phyloP scores from a whole-genome alignment of 2,329 filamentous ascomycete genomes.

The Penicillium sumatraense region DNA sequence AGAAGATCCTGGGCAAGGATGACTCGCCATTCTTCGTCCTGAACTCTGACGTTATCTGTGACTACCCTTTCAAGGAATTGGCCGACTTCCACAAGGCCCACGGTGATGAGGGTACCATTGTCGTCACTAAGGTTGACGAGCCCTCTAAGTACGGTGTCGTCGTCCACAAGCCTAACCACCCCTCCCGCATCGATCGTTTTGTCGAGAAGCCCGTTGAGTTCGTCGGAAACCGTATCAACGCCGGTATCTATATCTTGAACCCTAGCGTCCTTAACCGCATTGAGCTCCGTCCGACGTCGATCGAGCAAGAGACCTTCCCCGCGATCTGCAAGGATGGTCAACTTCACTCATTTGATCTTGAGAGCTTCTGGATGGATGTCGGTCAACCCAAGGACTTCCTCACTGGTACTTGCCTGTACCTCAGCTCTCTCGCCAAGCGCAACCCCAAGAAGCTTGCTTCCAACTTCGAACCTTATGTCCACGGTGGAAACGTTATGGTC shows the following conservation, averaged over 20 bases:
- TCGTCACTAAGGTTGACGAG: conserved; percentile 98
- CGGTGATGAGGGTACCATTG: conserved; percentile 94
- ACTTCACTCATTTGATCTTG: conserved; percentile 93
- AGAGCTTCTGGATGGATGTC: conserved; percentile 99
- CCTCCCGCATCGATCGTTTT: conserved; percentile 94
- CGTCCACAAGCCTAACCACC: conserved; percentile 91
- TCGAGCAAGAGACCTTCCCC: conserved; percentile 99
- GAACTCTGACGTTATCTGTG: conserved; percentile 98
- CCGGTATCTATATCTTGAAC: conserved; percentile 97
- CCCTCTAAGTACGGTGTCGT: conserved; percentile 98
- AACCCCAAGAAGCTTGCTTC: conserved; percentile 81
- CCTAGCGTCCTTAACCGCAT: conserved; percentile 88
- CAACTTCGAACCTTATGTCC: conserved; percentile 75
- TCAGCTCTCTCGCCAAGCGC: conserved; percentile 89
- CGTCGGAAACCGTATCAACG: conserved; percentile 98
- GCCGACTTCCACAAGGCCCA: conserved; percentile 90
- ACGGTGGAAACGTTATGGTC: conserved; percentile 94
- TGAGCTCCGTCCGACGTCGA: conserved; percentile 93
- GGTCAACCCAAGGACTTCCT: conserved; percentile 99
- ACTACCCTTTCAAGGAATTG: conserved; percentile 91
- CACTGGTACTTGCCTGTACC: conserved; percentile 92
- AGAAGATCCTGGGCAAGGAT: conserved; percentile 89
- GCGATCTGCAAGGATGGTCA: conserved; percentile 86
- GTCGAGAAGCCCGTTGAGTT: conserved; percentile 99
- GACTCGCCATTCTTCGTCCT: conserved; percentile 96